Conservation (phyloP, 139 green algal genomes). For the Pseudopediastrum boryanum region DNA sequence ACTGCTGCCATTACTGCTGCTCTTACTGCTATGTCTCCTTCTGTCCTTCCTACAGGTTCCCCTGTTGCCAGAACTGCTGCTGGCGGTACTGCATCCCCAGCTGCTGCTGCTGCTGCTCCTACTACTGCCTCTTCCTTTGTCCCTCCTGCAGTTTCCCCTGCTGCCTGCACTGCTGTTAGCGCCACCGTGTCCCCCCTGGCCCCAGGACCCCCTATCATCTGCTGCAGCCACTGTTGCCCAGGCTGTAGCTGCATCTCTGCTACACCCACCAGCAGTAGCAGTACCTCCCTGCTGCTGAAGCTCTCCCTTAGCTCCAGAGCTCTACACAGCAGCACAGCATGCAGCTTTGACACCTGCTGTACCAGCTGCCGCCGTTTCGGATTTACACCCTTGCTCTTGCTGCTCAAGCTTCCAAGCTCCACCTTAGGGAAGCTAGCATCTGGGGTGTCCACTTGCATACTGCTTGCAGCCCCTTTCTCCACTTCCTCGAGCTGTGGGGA, state of each 20-base stretch:
- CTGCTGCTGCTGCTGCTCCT: background rate
- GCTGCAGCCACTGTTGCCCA: constrained; percentile 21
- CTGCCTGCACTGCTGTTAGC: too few species aligned
- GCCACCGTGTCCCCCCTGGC: too few species aligned
- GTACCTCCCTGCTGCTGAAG: background rate
- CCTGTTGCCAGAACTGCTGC: too few species aligned
- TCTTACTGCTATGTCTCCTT: too few species aligned
- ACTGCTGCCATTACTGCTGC: too few species aligned
- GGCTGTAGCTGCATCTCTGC: constrained; percentile 22
- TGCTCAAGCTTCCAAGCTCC: background rate
- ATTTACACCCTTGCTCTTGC: background rate
- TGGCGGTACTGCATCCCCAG: too few species aligned
- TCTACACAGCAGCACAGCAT: constrained; percentile 7
- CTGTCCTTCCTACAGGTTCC: too few species aligned
- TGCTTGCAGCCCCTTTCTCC: background rate
- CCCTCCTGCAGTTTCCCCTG: too few species aligned
- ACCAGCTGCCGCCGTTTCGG: background rate
- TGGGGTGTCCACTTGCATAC: background rate
- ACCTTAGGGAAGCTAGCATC: background rate
- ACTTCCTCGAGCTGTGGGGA: background rate
- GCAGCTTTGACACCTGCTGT: too few species aligned
- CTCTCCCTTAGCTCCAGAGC: background rate
- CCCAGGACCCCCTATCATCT: constrained; percentile 3
- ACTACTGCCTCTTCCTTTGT: too few species aligned
- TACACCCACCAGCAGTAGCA: constrained; percentile 22